These are phyloP conservation scores for Ilex asprella DNA, from an alignment of 257 asterid species.

Conservation along the genomic window DNA sequence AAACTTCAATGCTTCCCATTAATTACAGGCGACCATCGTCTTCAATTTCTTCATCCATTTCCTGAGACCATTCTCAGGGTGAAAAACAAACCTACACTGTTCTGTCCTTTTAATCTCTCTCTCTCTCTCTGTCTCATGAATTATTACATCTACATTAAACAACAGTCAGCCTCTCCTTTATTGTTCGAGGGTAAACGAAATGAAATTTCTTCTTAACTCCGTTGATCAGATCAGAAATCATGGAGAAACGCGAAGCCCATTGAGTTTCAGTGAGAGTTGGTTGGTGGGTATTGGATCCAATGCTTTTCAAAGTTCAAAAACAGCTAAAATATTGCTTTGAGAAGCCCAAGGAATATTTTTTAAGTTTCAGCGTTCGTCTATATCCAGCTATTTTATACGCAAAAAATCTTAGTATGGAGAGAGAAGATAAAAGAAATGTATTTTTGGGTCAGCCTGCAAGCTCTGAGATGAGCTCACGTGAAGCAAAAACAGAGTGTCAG, in stretches of 20 bases:
- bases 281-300: slow-evolving; percentile 13
- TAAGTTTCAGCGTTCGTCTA: slow-evolving; percentile 7
- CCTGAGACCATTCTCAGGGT: background rate
- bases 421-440: background rate
- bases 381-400: background rate
- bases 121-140: background rate
- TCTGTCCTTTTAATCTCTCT: background rate
- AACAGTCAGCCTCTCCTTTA: too few relatives aligned
- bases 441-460: slow-evolving; percentile 22
- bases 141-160: background rate
- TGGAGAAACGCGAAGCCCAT: background rate
- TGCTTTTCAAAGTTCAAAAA: slow-evolving; percentile 1
- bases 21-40: background rate
- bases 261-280: background rate
- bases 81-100: background rate
- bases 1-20: background rate
- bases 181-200: background rate
- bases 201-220: background rate
- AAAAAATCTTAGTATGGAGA: slow-evolving; percentile 15
- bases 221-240: background rate
- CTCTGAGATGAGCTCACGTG: slow-evolving; percentile 33
- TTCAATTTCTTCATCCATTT: slow-evolving; percentile 15
- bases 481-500: slow-evolving; percentile 29
- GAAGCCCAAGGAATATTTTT: slow-evolving; percentile 8
- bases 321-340: background rate